Percentiles rank a stretch among this genome's conserved stretches.
Evolutionary conservation across 2,329 filamentous ascomycete genomes (phyloP).

Genomic region (Cytospora leucostoma): DNA sequence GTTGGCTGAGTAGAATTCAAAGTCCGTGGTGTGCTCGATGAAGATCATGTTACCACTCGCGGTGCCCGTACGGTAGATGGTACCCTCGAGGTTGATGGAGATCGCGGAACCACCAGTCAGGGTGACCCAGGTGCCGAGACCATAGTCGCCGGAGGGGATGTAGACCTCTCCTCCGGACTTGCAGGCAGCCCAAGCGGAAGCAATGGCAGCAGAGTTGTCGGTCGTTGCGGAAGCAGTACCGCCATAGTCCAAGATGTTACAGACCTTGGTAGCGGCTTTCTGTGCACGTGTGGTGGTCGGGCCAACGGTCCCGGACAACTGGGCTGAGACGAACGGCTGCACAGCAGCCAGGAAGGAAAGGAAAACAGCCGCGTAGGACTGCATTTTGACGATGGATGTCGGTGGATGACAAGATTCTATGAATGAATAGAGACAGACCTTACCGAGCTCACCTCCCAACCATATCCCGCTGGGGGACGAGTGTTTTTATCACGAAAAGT

Average conservation of each 20-base stretch:
- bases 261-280: conserved; percentile 40
- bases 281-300: conserved; percentile 33
- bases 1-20: conserved; percentile 47
- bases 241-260: conserved; percentile 53
- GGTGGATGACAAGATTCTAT: background rate
- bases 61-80: conserved; percentile 33
- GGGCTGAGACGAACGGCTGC: conserved; percentile 24
- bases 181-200: conserved; percentile 41
- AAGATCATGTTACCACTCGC: conserved; percentile 34
- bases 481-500: background rate
- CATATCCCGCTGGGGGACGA: background rate
- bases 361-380: conserved; percentile 7
- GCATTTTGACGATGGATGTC: conserved; percentile 5
- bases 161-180: conserved; percentile 50
- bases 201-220: conserved; percentile 40
- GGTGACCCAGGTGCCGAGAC: conserved; percentile 48
- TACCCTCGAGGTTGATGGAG: conserved; percentile 50
- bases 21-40: conserved; percentile 40
- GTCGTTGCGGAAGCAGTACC: conserved; percentile 49
- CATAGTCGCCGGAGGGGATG: conserved; percentile 50
- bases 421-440: background rate
- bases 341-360: conserved; percentile 14
- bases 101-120: conserved; percentile 47
- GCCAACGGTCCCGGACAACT: conserved; percentile 33
- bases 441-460: background rate